Evolutionary conservation across 805 yeast species (phyloP).

Genomic region (Yamadazyma sp.): DNA sequence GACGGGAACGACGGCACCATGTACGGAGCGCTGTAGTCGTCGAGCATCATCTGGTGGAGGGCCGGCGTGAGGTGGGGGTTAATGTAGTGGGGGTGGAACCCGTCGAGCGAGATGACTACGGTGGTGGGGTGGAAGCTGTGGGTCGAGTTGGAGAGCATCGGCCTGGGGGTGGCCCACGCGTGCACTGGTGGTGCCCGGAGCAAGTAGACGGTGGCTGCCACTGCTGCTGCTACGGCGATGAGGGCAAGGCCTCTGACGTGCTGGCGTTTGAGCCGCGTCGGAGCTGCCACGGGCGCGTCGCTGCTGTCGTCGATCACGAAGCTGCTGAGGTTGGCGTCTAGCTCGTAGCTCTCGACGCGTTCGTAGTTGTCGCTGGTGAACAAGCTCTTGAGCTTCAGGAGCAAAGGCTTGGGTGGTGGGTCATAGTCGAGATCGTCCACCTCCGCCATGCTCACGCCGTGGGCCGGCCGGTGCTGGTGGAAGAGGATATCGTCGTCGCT

Average conservation of each 20-base stretch:
- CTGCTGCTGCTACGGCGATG: not conserved
- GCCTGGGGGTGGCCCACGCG: slow-evolving; percentile 11
- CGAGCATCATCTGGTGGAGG: slow-evolving; percentile 54
- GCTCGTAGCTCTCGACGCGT: slow-evolving; percentile 16
- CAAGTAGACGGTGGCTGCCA: not conserved
- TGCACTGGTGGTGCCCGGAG: not conserved
- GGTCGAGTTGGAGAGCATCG: slow-evolving; percentile 56
- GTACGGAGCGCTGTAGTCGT: slow-evolving; percentile 68
- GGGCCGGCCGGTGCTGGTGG: slow-evolving; percentile 15
- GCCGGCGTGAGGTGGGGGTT: slow-evolving; percentile 67
- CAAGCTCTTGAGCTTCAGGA: slow-evolving; percentile 2
- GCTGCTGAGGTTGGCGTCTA: slow-evolving; percentile 1
- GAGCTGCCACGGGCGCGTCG: not conserved
- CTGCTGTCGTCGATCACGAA: slow-evolving; percentile 4
- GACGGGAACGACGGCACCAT: slow-evolving; percentile 89
- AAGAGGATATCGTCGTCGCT: slow-evolving; percentile 34
- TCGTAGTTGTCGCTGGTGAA: slow-evolving; percentile 6
- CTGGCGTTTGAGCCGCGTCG: not conserved
- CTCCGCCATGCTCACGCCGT: not conserved
- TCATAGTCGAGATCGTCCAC: slow-evolving; percentile 15
- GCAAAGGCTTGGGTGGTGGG: slow-evolving; percentile 1
- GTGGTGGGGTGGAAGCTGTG: slow-evolving; percentile 77
- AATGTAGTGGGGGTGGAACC: slow-evolving; percentile 88
- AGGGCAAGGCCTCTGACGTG: slow-evolving; percentile 1
- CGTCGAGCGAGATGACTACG: slow-evolving; percentile 76